These are phyloP conservation scores for Pseudogymnoascus sp. DNA, from an alignment of 2,329 filamentous ascomycete species.

Conservation along the genomic window DNA sequence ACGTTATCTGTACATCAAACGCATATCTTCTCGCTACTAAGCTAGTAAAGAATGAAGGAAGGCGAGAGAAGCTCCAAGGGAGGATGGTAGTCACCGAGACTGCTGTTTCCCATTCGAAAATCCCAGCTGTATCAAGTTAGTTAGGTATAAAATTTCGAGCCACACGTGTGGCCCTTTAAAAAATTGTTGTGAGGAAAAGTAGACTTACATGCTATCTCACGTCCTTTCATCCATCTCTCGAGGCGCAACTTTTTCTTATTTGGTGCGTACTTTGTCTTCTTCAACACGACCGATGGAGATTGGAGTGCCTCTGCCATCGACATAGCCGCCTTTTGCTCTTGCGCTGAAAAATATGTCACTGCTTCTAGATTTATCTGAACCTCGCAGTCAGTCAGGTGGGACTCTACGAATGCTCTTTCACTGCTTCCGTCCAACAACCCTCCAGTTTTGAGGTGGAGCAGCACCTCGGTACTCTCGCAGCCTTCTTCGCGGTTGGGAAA, in stretches of 20 bases:
- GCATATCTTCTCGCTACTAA: constrained; percentile 10
- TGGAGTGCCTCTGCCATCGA: neutral
- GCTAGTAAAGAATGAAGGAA: constrained; percentile 2
- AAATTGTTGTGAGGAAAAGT: neutral
- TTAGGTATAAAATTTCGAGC: neutral
- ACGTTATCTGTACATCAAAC: neutral
- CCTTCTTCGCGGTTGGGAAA: neutral
- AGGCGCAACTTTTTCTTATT: neutral
- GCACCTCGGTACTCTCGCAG: constrained; percentile 2
- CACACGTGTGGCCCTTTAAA: neutral
- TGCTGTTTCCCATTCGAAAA: neutral
- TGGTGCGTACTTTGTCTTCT: constrained; percentile 1
- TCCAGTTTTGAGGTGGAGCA: constrained; percentile 1
- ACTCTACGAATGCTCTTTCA: constrained; percentile 1
- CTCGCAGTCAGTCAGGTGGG: constrained; percentile 1
- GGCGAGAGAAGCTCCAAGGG: neutral
- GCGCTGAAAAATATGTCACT: neutral
- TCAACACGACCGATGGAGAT: neutral
- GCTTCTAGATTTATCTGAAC: constrained; percentile 7
- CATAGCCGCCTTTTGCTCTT: neutral
- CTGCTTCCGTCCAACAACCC: neutral
- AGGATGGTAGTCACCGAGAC: neutral
- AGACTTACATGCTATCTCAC: neutral
- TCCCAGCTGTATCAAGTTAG: neutral
- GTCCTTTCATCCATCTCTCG: neutral